Evolutionary conservation across 495 filamentous ascomycete species (phyloP).

Genomic region (Trichoderma gamsii): DNA sequence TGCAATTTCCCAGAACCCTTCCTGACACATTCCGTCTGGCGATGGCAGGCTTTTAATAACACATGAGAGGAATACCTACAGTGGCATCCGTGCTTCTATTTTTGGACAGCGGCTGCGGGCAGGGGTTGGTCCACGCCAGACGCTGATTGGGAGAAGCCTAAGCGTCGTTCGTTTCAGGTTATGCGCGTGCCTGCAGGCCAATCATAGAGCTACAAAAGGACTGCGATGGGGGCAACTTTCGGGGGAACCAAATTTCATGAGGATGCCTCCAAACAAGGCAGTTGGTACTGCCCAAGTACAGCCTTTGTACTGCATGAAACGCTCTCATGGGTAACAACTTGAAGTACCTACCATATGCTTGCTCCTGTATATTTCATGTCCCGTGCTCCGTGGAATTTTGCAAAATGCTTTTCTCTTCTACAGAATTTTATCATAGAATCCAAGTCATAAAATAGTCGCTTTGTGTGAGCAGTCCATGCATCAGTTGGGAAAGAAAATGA

Average conservation of each 20-base stretch:
- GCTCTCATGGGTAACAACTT: too few relatives aligned
- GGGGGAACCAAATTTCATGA: constrained; percentile 1
- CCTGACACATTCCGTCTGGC: not conserved
- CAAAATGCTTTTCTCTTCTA: too few relatives aligned
- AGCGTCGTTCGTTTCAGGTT: constrained; percentile 14
- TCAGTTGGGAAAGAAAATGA: too few relatives aligned
- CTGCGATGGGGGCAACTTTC: not conserved
- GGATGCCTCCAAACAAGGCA: not conserved
- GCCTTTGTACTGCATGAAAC: too few relatives aligned
- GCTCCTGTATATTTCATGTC: too few relatives aligned
- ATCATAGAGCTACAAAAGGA: not conserved
- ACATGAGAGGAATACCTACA: not conserved
- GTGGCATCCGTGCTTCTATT: not conserved
- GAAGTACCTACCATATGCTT: too few relatives aligned
- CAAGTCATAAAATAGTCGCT: too few relatives aligned
- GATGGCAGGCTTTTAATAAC: not conserved
- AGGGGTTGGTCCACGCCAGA: not conserved
- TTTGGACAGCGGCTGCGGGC: not conserved
- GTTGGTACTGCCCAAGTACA: not conserved
- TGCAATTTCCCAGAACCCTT: not conserved
- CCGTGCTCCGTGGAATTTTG: too few relatives aligned
- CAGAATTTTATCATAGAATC: too few relatives aligned
- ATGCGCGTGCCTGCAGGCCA: constrained; percentile 5
- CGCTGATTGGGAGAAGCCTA: not conserved
- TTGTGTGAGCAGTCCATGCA: too few relatives aligned